Evolutionary conservation across 2,329 filamentous ascomycete species (phyloP).

Genomic region (Bimuria novae-zelandiae): DNA sequence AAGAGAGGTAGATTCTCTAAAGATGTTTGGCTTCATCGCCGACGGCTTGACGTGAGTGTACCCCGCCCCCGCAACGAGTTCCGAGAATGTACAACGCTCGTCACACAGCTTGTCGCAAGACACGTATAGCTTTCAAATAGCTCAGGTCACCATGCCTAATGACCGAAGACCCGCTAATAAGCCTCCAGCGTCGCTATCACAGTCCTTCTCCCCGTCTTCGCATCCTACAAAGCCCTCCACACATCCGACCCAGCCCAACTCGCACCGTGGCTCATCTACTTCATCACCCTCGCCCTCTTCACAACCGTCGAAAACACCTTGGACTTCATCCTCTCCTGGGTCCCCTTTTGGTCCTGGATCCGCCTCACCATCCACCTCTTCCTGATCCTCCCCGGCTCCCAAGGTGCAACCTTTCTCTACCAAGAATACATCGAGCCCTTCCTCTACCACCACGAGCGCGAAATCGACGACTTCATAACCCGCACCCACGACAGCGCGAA

Average conservation of each 20-base stretch:
- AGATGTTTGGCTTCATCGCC: conserved; percentile 46
- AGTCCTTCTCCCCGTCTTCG: conserved; percentile 93
- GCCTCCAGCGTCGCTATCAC: conserved; percentile 60
- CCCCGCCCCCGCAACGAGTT: conserved; percentile 33
- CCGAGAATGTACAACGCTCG: conserved; percentile 15
- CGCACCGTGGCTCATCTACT: conserved; percentile 99
- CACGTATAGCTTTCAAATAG: conserved; percentile 18
- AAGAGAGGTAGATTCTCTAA: not conserved
- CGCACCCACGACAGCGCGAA: conserved; percentile 78
- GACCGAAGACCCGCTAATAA: conserved; percentile 17
- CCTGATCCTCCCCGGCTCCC: conserved; percentile 95
- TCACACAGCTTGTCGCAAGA: conserved; percentile 11
- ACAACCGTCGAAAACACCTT: conserved; percentile 85
- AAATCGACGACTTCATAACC: conserved; percentile 90
- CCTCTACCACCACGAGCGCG: conserved; percentile 80
- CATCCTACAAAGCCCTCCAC: conserved; percentile 96
- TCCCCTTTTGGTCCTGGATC: conserved; percentile 93
- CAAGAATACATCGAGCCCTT: conserved; percentile 85
- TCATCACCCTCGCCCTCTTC: conserved; percentile 85
- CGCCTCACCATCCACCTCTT: conserved; percentile 87
- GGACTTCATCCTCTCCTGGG: conserved; percentile 83
- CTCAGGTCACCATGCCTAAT: conserved; percentile 6
- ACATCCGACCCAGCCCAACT: conserved; percentile 86
- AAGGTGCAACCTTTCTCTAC: conserved; percentile 87
- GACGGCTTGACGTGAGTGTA: conserved; percentile 44